These are phyloP conservation scores for Paracamarosporium sp. DNA, from an alignment of 2,329 filamentous ascomycete species.

Conservation along the genomic window DNA sequence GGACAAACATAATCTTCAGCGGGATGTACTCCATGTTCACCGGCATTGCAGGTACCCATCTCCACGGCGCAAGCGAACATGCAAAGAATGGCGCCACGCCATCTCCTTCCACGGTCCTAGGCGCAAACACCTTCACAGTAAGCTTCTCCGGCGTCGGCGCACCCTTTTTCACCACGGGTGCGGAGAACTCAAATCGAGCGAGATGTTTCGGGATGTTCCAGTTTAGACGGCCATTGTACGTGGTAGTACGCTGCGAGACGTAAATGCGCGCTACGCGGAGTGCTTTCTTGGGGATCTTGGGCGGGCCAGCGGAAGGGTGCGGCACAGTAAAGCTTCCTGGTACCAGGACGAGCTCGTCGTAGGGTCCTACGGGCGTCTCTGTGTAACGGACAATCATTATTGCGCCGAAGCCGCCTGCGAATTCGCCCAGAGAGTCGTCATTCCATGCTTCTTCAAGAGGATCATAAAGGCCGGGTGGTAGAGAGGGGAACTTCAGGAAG, in stretches of 20 bases:
- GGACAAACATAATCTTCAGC: slow-evolving; percentile 24
- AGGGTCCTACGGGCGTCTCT: slow-evolving; percentile 39
- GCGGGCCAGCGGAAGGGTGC: slow-evolving; percentile 11
- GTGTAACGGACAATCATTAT: slow-evolving; percentile 38
- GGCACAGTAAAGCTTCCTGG: slow-evolving; percentile 39
- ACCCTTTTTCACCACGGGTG: slow-evolving; percentile 23
- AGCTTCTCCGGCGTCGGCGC: slow-evolving; percentile 23
- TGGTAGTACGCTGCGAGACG: slow-evolving; percentile 40
- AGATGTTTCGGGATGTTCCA: slow-evolving; percentile 47
- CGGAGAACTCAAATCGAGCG: slow-evolving; percentile 40
- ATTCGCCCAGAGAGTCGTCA: slow-evolving; percentile 19
- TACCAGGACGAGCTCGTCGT: slow-evolving; percentile 41
- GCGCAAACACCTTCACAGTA: slow-evolving; percentile 34
- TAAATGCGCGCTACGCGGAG: slow-evolving; percentile 41
- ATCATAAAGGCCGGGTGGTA: slow-evolving; percentile 36
- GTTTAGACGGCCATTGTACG: slow-evolving; percentile 42
- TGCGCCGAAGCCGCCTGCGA: slow-evolving; percentile 34
- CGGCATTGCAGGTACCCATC: slow-evolving; percentile 32
- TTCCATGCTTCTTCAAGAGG: slow-evolving; percentile 27
- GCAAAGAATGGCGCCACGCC: slow-evolving; percentile 33
- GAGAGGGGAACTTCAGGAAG: slow-evolving; percentile 25
- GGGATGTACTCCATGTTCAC: slow-evolving; percentile 32
- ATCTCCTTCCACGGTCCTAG: slow-evolving; percentile 28
- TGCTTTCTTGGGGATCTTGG: slow-evolving; percentile 33
- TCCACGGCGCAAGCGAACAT: slow-evolving; percentile 33